phyloP scores from a whole-genome alignment of 1,284 basidiomycete genomes.

The Volvariella volvacea region DNA sequence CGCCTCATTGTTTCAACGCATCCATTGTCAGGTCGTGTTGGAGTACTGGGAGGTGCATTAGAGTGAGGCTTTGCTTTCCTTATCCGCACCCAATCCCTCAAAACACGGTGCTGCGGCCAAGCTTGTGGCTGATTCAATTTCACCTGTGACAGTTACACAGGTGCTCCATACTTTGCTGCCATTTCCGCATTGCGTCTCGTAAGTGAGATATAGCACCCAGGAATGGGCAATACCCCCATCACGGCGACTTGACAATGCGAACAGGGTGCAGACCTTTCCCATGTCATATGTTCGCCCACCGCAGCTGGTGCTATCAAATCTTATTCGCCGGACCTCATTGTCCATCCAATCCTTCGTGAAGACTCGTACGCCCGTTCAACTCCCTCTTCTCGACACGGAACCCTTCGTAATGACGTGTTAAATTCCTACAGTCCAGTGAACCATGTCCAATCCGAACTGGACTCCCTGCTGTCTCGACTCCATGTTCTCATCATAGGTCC shows the following conservation, averaged over 20 bases:
- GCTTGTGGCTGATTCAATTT: too few species aligned
- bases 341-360: constrained; percentile 82
- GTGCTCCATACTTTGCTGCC: constrained; percentile 91
- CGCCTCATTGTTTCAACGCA: constrained; percentile 4
- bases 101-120: too few species aligned
- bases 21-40: constrained; percentile 68
- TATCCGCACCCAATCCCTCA: neutral
- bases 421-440: constrained; percentile 32
- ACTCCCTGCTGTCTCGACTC: constrained; percentile 73
- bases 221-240: too few species aligned
- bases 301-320: constrained; percentile 92
- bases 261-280: constrained; percentile 94
- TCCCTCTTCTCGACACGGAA: constrained; percentile 4
- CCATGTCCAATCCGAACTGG: constrained; percentile 51
- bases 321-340: constrained; percentile 93
- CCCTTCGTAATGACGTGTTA: constrained; percentile 3
- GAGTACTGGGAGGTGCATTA: constrained; percentile 87
- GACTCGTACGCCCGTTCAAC: constrained; percentile 31
- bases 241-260: neutral
- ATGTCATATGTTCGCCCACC: constrained; percentile 93
- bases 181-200: constrained; percentile 84
- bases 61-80: constrained; percentile 55
- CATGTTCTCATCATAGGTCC: constrained; percentile 93
- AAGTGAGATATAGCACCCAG: too few species aligned
- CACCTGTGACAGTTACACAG: constrained; percentile 67